Percentiles rank a stretch among this genome's conserved stretches.
These are phyloP conservation scores for Paspalum vaginatum DNA, from an alignment of 176 grass and related monocot genomes.

Conservation along the genomic window DNA sequence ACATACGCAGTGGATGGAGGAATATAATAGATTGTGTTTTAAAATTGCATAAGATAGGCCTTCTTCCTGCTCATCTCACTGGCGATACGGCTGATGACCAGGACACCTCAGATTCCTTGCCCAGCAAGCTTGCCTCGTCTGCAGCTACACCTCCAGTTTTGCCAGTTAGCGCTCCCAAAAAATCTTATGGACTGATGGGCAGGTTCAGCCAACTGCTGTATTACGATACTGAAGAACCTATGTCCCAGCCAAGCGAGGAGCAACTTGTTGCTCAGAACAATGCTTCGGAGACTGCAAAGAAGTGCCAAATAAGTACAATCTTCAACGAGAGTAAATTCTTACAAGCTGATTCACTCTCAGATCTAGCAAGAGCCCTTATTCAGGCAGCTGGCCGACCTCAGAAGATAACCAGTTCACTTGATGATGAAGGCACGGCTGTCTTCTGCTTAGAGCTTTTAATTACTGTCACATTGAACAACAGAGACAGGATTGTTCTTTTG, in stretches of 20 bases:
- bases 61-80: slow-evolving; percentile 70
- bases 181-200: slow-evolving; percentile 83
- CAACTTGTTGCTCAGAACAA: slow-evolving; percentile 78
- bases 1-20: slow-evolving; percentile 84
- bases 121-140: slow-evolving; percentile 50
- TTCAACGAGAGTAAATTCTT: slow-evolving; percentile 97
- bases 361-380: slow-evolving; percentile 77
- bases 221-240: slow-evolving; percentile 81
- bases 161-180: slow-evolving; percentile 62
- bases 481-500: slow-evolving; percentile 89
- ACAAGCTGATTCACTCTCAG: slow-evolving; percentile 79
- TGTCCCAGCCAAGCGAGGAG: slow-evolving; percentile 81
- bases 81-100: slow-evolving; percentile 63
- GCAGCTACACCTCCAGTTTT: slow-evolving; percentile 52
- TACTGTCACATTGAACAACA: slow-evolving; percentile 92
- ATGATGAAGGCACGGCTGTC: slow-evolving; percentile 85
- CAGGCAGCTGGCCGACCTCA: slow-evolving; percentile 78
- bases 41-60: slow-evolving; percentile 77
- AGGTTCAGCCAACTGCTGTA: slow-evolving; percentile 88
- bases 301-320: slow-evolving; percentile 83
- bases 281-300: slow-evolving; percentile 80
- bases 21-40: slow-evolving; percentile 91
- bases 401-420: slow-evolving; percentile 70
- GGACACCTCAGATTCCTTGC: slow-evolving; percentile 63
- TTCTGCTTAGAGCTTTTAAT: slow-evolving; percentile 95